Evolutionary conservation across 2,329 filamentous ascomycete genomes (phyloP).

Genomic region (Fusarium ramigenum): DNA sequence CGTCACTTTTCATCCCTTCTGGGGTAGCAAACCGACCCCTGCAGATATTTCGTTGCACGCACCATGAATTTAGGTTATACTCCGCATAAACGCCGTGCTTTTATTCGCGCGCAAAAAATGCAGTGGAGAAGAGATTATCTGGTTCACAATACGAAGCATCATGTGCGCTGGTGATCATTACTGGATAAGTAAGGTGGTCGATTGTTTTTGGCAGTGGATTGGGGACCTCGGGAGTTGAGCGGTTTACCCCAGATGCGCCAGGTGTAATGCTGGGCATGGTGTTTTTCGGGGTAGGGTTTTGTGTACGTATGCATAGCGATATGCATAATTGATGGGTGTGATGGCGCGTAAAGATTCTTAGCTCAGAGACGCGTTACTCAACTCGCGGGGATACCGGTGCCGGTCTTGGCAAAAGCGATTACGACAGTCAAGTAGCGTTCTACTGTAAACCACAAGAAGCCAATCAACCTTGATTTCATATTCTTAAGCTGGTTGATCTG

Average conservation of each 20-base stretch:
- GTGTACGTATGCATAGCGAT: background rate
- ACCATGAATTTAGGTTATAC: background rate
- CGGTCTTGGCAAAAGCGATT: background rate
- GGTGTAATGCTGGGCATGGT: background rate
- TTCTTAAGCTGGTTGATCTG: background rate
- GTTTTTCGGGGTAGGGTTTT: background rate
- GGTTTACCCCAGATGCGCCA: background rate
- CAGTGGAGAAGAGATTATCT: background rate
- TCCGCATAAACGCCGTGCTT: background rate
- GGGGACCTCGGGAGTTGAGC: background rate
- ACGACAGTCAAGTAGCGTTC: background rate
- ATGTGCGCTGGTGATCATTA: slow-evolving; percentile 15
- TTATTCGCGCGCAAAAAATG: slow-evolving; percentile 24
- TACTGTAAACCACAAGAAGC: fast-evolving
- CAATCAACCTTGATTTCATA: background rate
- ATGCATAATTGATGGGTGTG: background rate
- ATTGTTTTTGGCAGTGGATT: background rate
- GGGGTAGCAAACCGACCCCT: slow-evolving; percentile 16
- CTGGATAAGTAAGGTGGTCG: background rate
- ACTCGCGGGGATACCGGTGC: background rate
- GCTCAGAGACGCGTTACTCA: fast-evolving
- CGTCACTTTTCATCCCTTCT: slow-evolving; percentile 4
- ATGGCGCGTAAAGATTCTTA: fast-evolving
- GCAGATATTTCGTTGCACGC: background rate
- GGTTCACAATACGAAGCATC: background rate